Evolutionary conservation across 2,329 filamentous ascomycete species (phyloP), one percentile per base, ranked within the genome.

Genomic region (Eutypa lata): DNA sequence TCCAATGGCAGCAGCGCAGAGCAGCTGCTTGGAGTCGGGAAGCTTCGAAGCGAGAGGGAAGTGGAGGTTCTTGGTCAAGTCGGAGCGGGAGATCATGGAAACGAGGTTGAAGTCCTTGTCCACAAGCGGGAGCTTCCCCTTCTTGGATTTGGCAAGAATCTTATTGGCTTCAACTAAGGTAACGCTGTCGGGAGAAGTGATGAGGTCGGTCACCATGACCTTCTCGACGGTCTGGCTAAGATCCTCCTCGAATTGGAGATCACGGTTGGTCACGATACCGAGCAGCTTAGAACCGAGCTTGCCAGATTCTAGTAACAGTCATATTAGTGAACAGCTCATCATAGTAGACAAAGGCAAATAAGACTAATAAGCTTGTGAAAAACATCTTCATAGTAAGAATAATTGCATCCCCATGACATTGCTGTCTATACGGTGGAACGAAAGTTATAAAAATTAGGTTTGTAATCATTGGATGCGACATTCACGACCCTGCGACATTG

Each of bases 351-450:
- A 44, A 55, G 14, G 16, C 16, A 31, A n/a, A 48, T 37, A 47
- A 49, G 31, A 48, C 48, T 48, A 31, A 53, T 48, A 52, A 50
- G 44, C 52, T 31, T 47, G 46, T 60, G 55, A 47, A 24, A 8
- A 28, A 56, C 65, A 65, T 64, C 65, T 61, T 77, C 73, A 79
- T 74, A 73, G 73, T 75, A 72, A 72, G 67, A 66, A 72, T 74
- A 76, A 70, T 71, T 76, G 75, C 80, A 75, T 96, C 91, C 90
- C 83, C 91, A 96, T 79, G 82, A 90, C 89, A 83, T 82, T 86
- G 78, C 82, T 81, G 87, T 89, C 88, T 84, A 87, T 95, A 82
- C 90, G 91, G 94, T 93, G 93, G 94, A 99, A 99, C 94, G 94
- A 99, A 99, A 99, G 94, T 97, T 97, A 97, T 89, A 84, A 78